Conservation (phyloP, 768 basidiomycete species). For the Gautieria morchelliformis region DNA sequence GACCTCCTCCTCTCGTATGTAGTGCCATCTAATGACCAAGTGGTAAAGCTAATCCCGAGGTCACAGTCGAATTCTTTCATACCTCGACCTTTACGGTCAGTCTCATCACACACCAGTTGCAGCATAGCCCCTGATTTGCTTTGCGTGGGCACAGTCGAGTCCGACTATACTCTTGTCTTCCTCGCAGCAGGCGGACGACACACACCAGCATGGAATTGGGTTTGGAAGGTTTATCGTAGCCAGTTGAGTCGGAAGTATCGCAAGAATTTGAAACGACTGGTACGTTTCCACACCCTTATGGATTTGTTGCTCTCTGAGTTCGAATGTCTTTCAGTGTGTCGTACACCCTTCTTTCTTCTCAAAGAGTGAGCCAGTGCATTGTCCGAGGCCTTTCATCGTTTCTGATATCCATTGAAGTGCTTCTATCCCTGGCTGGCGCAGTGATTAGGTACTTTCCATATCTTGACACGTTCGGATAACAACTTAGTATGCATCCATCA, state of each 20-base stretch:
- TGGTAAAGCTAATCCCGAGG: conserved; percentile 4
- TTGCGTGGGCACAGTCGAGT: conserved; percentile 49
- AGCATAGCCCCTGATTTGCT: not conserved
- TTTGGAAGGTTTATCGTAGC: conserved; percentile 84
- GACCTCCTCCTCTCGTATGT: conserved; percentile 67
- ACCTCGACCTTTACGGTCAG: conserved; percentile 74
- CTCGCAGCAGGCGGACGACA: conserved; percentile 72
- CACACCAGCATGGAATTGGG: conserved; percentile 80
- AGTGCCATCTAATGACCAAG: not conserved
- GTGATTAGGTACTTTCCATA: conserved; percentile 57
- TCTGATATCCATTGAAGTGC: conserved; percentile 40
- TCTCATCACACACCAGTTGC: conserved; percentile 7
- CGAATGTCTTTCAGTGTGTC: conserved; percentile 46
- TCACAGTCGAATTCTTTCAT: conserved; percentile 61
- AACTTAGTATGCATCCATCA: conserved; percentile 2
- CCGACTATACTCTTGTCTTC: conserved; percentile 82
- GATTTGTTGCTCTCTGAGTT: not conserved
- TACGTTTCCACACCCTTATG: conserved; percentile 26
- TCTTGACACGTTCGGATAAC: not conserved
- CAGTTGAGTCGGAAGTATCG: conserved; percentile 67
- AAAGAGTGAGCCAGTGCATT: conserved; percentile 47
- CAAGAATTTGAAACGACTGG: conserved; percentile 79
- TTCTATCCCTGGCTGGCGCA: conserved; percentile 81
- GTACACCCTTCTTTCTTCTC: conserved; percentile 85
- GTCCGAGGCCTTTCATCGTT: not conserved